Evolutionary conservation across 306 rosid genomes (phyloP).

Genomic region (Citrullus amarus): DNA sequence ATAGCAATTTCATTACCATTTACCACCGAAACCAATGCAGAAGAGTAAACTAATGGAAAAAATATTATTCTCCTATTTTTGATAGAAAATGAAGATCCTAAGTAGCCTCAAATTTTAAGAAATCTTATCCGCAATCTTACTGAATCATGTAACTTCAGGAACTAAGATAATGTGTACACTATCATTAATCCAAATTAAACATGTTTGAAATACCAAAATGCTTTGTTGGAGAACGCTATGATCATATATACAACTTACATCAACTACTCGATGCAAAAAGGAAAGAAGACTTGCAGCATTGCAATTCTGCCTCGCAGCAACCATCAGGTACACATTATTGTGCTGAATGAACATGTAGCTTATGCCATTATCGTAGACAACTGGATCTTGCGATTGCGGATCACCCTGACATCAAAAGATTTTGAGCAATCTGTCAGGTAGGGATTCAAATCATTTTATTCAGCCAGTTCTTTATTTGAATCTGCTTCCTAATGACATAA

Average conservation of each 20-base stretch:
- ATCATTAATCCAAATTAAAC: background rate
- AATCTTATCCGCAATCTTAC: background rate
- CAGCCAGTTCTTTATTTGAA: background rate
- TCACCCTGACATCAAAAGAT: slow-evolving; percentile 51
- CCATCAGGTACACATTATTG: slow-evolving; percentile 81
- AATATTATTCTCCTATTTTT: background rate
- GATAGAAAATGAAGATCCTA: background rate
- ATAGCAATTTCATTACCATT: background rate
- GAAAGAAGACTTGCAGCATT: slow-evolving; percentile 94
- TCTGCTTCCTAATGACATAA: background rate
- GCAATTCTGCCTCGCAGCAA: slow-evolving; percentile 90
- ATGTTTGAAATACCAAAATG: background rate
- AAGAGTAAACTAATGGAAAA: background rate
- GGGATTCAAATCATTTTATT: background rate
- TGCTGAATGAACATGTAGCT: slow-evolving; percentile 94
- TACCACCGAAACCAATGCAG: background rate
- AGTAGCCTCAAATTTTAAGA: background rate
- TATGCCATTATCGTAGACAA: slow-evolving; percentile 72
- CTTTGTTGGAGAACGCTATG: background rate
- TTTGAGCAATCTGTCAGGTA: background rate
- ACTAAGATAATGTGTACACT: background rate
- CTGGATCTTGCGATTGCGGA: slow-evolving; percentile 91
- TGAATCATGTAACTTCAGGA: background rate
- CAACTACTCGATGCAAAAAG: slow-evolving; percentile 83
- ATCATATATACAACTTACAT: slow-evolving; percentile 41